phyloP scores from a whole-genome alignment of 1,139 yeast species.

The Hyphopichia khmerensis region DNA sequence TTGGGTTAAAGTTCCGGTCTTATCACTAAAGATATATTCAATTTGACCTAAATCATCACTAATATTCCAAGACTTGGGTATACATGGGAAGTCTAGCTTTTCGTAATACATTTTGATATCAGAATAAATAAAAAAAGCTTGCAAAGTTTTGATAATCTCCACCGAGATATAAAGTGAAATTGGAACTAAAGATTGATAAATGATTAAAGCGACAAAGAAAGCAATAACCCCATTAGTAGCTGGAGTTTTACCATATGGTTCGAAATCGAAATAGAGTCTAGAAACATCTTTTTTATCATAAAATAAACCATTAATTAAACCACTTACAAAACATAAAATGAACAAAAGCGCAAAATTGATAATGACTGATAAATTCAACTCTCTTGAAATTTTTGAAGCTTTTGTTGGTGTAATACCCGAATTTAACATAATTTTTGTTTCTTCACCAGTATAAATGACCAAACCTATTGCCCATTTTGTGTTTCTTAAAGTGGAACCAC shows the following conservation, averaged over 20 bases:
- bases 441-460: constrained; percentile 86
- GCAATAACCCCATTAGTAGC: constrained; percentile 80
- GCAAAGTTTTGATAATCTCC: constrained; percentile 91
- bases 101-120: constrained; percentile 87
- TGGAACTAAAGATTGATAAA: constrained; percentile 90
- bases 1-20: constrained; percentile 95
- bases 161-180: constrained; percentile 92
- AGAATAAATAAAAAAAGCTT: constrained; percentile 89
- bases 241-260: constrained; percentile 49
- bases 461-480: constrained; percentile 93
- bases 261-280: constrained; percentile 65
- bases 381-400: constrained; percentile 76
- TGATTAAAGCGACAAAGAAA: constrained; percentile 85
- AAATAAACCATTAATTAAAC: constrained; percentile 76
- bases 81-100: constrained; percentile 86
- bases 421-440: constrained; percentile 89
- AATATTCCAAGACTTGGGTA: constrained; percentile 95
- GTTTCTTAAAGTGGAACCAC: constrained; percentile 92
- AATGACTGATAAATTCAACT: constrained; percentile 77
- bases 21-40: constrained; percentile 93
- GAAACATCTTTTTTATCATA: constrained; percentile 56
- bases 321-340: constrained; percentile 78
- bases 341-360: constrained; percentile 76
- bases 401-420: constrained; percentile 93
- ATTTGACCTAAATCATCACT: constrained; percentile 97